Percentiles rank a stretch among this genome's conserved stretches.
These are phyloP conservation scores for Ustilago hordei DNA, from an alignment of 1,284 basidiomycete genomes.

Conservation along the genomic window DNA sequence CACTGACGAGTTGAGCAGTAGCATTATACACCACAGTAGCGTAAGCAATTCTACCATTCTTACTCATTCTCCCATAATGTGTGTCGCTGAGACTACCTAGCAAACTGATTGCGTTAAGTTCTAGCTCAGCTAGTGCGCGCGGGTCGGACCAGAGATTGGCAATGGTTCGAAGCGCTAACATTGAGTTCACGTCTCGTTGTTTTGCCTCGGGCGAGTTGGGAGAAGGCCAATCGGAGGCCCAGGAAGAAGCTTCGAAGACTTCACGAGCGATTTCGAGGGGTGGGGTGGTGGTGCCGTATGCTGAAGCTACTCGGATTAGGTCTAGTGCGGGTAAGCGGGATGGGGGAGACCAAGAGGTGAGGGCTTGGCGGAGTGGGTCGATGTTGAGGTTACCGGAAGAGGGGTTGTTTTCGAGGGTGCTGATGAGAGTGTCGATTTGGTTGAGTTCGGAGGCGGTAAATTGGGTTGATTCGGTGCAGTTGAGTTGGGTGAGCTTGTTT, in stretches of 20 bases:
- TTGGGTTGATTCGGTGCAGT: slow-evolving; percentile 75
- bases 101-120: slow-evolving; percentile 70
- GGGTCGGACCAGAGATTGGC: slow-evolving; percentile 78
- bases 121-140: slow-evolving; percentile 63
- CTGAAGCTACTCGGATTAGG: slow-evolving; percentile 81
- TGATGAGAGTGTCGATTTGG: slow-evolving; percentile 77
- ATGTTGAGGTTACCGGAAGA: slow-evolving; percentile 28
- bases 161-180: slow-evolving; percentile 84
- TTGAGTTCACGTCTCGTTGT: slow-evolving; percentile 82
- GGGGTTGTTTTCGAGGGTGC: slow-evolving; percentile 73
- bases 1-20: slow-evolving; percentile 34
- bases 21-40: slow-evolving; percentile 82
- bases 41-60: slow-evolving; percentile 79
- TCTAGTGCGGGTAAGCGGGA: slow-evolving; percentile 93
- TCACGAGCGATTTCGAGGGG: slow-evolving; percentile 75
- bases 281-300: slow-evolving; percentile 73
- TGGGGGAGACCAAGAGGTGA: slow-evolving; percentile 82
- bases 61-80: slow-evolving; percentile 72
- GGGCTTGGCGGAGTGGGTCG: slow-evolving; percentile 71
- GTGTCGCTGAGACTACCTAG: slow-evolving; percentile 42
- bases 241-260: slow-evolving; percentile 79
- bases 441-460: slow-evolving; percentile 78
- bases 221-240: slow-evolving; percentile 74
- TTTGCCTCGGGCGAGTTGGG: slow-evolving; percentile 71
- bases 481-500: slow-evolving; percentile 83